Conservation (phyloP, 2,329 filamentous ascomycete species). For the Penicillium expansum region DNA sequence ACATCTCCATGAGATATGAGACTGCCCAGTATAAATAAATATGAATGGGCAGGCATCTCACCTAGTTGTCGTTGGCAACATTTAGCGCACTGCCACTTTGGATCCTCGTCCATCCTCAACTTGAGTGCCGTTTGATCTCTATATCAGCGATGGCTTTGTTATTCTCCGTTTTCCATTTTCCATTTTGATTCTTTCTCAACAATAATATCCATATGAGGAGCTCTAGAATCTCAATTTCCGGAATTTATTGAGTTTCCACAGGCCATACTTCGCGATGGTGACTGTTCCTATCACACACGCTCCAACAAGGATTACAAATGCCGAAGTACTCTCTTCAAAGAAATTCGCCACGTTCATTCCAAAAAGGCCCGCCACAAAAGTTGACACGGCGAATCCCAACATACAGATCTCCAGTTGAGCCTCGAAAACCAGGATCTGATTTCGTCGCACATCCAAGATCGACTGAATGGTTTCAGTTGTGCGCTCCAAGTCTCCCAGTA, state of each 20-base stretch:
- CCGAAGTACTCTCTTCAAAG: slow-evolving; percentile 33
- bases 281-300: slow-evolving; percentile 22
- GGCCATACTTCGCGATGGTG: slow-evolving; percentile 26
- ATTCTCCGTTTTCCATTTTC: too few species aligned
- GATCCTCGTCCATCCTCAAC: neutral
- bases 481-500: slow-evolving; percentile 30
- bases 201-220: too few species aligned
- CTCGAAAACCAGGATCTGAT: slow-evolving; percentile 42
- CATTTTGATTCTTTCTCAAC: too few species aligned
- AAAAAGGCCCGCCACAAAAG: slow-evolving; percentile 36
- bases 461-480: slow-evolving; percentile 36
- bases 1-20: too few species aligned
- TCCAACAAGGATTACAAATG: slow-evolving; percentile 25
- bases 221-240: slow-evolving; percentile 21
- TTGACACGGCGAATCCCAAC: slow-evolving; percentile 36
- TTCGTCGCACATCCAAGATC: slow-evolving; percentile 35
- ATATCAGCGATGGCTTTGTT: too few species aligned
- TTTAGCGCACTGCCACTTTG: neutral
- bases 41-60: neutral
- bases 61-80: neutral
- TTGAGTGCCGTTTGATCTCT: neutral
- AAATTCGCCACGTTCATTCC: slow-evolving; percentile 42
- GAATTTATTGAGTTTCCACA: slow-evolving; percentile 24
- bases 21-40: too few species aligned
- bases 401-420: slow-evolving; percentile 39